Base-by-base conservation (phyloP, 495 filamentous ascomycete genomes). In the Pseudomonodictys pantanalensis region DNA sequence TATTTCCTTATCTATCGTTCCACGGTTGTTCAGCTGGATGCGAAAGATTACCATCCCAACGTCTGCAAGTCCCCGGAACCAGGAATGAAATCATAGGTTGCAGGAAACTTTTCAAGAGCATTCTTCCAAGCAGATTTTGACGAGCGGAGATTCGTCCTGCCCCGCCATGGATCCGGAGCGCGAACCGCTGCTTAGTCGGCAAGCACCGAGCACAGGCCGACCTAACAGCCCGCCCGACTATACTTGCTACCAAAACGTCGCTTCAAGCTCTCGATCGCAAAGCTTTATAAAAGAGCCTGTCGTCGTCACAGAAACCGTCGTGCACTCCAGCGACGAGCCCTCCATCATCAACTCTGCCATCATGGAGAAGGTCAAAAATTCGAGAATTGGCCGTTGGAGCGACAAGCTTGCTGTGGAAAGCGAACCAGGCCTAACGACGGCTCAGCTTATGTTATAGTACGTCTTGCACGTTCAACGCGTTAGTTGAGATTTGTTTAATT, bases 391-490 rank as follows among this genome's bases (percentile, higher is more conserved):
- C 42, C 44, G 64, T 29, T 65, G 71, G 33, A 50, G 70, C 18
- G 48, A 72, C 39, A 90, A 85, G 75, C 64, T 90, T 32, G 86
- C 86, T 24, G 89, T 92, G 52, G 75, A 84, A 38, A 72, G 78
- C 60, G 91, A 95, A 76, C 83, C 87, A 3, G 91, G 90, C 25
- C 78, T 97, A 68, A 88, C 84, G 39, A 90, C 83, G 64, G 80
- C 88, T 26, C 88, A 97, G 77, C 75, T 96, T 68, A 92, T 97
- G 89, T 80, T 97, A 71, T 88, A 43, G 38, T 41, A 41, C 20
- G 38, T 49, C 12, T 41, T 41, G 38, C 38, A 3, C 2, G 17
- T 26, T 38, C 6, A 3, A 22, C 10, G 17, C 8, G 18, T 52
- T 45, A 30, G 25, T 84, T 41, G 38, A 41, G 4, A 15, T n/a